These are phyloP conservation scores for Bolboschoenus planiculmis DNA, from an alignment of 176 grass and related monocot genomes.

Conservation along the genomic window DNA sequence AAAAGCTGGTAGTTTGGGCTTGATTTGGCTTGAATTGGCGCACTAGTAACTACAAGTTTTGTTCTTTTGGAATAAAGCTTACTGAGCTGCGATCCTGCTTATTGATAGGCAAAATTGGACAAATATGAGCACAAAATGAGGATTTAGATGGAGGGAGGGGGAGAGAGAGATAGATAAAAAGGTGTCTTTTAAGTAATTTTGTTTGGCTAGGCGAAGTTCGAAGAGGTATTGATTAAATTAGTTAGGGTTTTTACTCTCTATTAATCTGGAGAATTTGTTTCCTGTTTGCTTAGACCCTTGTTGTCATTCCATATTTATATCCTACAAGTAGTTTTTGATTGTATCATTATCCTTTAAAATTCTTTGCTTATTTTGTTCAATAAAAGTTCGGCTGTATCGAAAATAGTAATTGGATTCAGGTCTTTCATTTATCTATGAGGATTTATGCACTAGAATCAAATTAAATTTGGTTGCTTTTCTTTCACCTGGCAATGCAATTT, in stretches of 20 bases:
- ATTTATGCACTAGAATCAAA: not conserved
- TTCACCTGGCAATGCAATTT: not conserved
- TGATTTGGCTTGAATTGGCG: slow-evolving; percentile 12
- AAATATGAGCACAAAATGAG: not conserved
- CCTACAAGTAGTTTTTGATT: not conserved
- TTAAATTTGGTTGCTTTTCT: not conserved
- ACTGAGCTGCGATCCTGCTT: not conserved
- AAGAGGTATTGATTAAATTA: not conserved
- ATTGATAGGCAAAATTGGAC: not conserved
- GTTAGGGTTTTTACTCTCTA: slow-evolving; percentile 10
- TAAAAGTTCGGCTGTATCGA: not conserved
- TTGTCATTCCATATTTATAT: not conserved
- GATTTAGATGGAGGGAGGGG: not conserved
- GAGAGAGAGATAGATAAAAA: not conserved
- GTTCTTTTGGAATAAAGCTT: not conserved
- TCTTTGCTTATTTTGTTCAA: too few relatives aligned
- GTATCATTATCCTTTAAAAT: not conserved
- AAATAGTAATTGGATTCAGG: not conserved
- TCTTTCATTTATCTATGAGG: not conserved
- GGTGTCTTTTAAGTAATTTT: not conserved
- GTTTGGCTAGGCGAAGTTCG: not conserved
- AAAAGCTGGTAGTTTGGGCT: not conserved
- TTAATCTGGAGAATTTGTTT: not conserved
- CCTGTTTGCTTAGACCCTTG: not conserved
- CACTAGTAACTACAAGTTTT: not conserved